phyloP scores from a whole-genome alignment of 176 grass and related monocot genomes.

The Avena sativa region DNA sequence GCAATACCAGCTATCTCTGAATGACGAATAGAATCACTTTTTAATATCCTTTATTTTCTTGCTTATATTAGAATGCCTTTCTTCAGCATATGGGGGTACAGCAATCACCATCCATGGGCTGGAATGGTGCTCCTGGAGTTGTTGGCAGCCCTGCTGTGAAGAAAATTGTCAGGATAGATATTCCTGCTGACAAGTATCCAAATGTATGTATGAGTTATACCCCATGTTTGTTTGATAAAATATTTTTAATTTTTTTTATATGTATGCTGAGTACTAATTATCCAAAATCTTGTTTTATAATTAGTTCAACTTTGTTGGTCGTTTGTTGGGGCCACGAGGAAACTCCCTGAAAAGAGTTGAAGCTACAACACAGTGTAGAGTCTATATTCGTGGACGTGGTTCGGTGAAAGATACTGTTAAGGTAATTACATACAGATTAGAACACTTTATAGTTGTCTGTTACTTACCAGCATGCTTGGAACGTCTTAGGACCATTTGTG shows the following conservation, averaged over 20 bases:
- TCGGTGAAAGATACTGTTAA: slow-evolving; percentile 95
- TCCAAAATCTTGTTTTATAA: slow-evolving; percentile 43
- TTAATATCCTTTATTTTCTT: neutral
- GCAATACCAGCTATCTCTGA: neutral
- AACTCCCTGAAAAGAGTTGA: slow-evolving; percentile 99
- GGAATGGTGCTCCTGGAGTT: slow-evolving; percentile 64
- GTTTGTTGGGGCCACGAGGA: slow-evolving; percentile 92
- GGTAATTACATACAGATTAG: slow-evolving; percentile 63
- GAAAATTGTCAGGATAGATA: slow-evolving; percentile 81
- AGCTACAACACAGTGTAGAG: slow-evolving; percentile 91
- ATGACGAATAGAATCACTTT: neutral
- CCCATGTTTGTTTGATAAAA: slow-evolving; percentile 8
- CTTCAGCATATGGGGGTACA: slow-evolving; percentile 61
- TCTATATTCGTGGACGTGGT: slow-evolving; percentile 92
- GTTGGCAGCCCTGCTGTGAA: slow-evolving; percentile 58
- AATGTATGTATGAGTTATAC: slow-evolving; percentile 59
- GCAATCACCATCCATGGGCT: slow-evolving; percentile 54
- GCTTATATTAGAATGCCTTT: slow-evolving; percentile 44
- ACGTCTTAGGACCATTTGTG: neutral
- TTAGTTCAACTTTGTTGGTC: slow-evolving; percentile 98
- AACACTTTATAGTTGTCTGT: slow-evolving; percentile 20
- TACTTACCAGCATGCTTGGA: slow-evolving; percentile 14
- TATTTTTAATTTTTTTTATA: slow-evolving; percentile 35
- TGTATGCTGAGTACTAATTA: slow-evolving; percentile 38
- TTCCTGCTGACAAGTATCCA: slow-evolving; percentile 85